A percentile compares a stretch with the other conserved stretches of the same genome.
Conservation (phyloP, 108 stramenopile species). For the Fistulifera solaris region DNA sequence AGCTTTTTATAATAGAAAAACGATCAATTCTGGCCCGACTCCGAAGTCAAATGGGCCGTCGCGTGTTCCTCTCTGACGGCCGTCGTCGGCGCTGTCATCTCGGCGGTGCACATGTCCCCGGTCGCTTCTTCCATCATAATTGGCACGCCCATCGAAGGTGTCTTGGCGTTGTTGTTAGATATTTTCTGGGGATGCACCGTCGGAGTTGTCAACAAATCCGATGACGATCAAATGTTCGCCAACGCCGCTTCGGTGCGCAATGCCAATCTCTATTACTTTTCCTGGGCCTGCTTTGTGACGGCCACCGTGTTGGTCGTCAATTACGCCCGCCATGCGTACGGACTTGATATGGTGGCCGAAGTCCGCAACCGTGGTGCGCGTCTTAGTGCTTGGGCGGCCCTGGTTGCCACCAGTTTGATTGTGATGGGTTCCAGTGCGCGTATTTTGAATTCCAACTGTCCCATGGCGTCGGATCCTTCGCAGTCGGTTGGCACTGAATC, state of each 20-base stretch:
- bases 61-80: slow-evolving; percentile 59
- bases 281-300: slow-evolving; percentile 67
- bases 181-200: slow-evolving; percentile 69
- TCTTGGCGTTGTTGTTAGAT: slow-evolving; percentile 33
- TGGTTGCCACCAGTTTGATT: slow-evolving; percentile 54
- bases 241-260: slow-evolving; percentile 29
- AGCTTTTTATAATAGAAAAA: slow-evolving; percentile 28
- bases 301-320: slow-evolving; percentile 41
- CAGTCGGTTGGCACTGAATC: slow-evolving; percentile 8
- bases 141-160: slow-evolving; percentile 64
- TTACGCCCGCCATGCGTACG: slow-evolving; percentile 46
- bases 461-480: slow-evolving; percentile 5
- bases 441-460: slow-evolving; percentile 60
- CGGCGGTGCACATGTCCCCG: slow-evolving; percentile 43
- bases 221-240: slow-evolving; percentile 4
- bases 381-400: slow-evolving; percentile 47
- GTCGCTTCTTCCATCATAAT: slow-evolving; percentile 38
- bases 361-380: slow-evolving; percentile 44
- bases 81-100: slow-evolving; percentile 35
- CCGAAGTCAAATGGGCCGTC: slow-evolving; percentile 53
- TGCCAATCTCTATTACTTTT: slow-evolving; percentile 79
- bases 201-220: slow-evolving; percentile 44
- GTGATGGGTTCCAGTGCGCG: slow-evolving; percentile 71
- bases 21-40: neutral
- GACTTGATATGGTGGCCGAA: slow-evolving; percentile 60